These are phyloP conservation scores for Ceraceosorus bombacis DNA, from an alignment of 1,284 basidiomycete genomes.

Conservation along the genomic window DNA sequence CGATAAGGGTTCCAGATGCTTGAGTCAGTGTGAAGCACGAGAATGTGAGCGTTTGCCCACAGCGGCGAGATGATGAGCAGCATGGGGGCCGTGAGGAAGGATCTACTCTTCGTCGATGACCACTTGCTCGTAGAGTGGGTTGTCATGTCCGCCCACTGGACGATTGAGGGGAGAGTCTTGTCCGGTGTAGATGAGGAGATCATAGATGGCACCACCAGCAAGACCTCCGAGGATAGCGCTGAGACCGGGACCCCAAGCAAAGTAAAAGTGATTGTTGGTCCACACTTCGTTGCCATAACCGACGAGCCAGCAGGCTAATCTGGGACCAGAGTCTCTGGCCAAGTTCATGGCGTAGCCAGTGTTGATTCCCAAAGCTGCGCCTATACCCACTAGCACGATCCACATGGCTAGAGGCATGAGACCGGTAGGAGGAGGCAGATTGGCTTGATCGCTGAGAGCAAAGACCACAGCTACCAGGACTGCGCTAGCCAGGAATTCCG, in stretches of 20 bases:
- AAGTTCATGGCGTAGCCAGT: slow-evolving; percentile 56
- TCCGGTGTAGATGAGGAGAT: slow-evolving; percentile 14
- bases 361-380: slow-evolving; percentile 57
- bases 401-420: slow-evolving; percentile 49
- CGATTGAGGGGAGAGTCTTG: slow-evolving; percentile 17
- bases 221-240: slow-evolving; percentile 41
- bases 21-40: too few relatives aligned
- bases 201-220: slow-evolving; percentile 43
- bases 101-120: too few relatives aligned
- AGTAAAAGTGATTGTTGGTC: slow-evolving; percentile 60
- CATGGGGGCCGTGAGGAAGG: too few relatives aligned
- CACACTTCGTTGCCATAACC: slow-evolving; percentile 56
- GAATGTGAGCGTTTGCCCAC: too few relatives aligned
- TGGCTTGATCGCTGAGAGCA: slow-evolving; percentile 42
- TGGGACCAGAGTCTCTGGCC: slow-evolving; percentile 61
- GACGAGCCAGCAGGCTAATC: slow-evolving; percentile 57
- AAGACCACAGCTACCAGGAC: slow-evolving; percentile 34
- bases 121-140: too few relatives aligned
- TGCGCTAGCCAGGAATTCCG: slow-evolving; percentile 32
- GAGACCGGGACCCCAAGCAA: slow-evolving; percentile 62
- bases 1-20: too few relatives aligned
- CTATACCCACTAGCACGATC: slow-evolving; percentile 57
- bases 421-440: slow-evolving; percentile 24
- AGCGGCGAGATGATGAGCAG: too few relatives aligned
- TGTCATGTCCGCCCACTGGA: too few relatives aligned